phyloP scores from a whole-genome alignment of 106 monocot species.

The Allium sativum region DNA sequence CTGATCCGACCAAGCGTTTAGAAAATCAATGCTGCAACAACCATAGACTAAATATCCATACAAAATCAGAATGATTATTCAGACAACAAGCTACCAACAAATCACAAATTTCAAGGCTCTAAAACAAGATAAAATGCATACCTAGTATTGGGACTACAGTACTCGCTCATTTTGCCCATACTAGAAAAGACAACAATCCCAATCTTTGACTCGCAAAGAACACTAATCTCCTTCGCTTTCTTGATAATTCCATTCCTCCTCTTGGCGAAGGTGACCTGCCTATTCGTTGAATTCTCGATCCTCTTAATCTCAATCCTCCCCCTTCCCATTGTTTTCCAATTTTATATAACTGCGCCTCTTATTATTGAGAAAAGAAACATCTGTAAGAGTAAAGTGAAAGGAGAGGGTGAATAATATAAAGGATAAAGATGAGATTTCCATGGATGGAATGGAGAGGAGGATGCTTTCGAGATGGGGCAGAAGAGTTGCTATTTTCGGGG shows the following conservation, averaged over 20 bases:
- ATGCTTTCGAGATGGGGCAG: not conserved
- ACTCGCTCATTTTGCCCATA: slow-evolving; percentile 82
- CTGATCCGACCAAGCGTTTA: no score
- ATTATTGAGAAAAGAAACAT: not conserved
- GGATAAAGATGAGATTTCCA: not conserved
- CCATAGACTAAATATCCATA: no score
- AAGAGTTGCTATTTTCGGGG: slow-evolving; percentile 1
- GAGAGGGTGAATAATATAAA: not conserved
- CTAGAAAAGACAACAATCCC: slow-evolving; percentile 84
- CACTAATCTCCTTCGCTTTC: slow-evolving; percentile 93
- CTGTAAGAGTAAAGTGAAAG: no score
- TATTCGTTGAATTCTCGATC: slow-evolving; percentile 90
- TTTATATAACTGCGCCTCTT: no score
- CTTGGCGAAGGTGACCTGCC: slow-evolving; percentile 94
- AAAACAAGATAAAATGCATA: not conserved
- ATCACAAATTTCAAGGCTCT: not conserved
- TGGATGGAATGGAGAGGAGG: not conserved
- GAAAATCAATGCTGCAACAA: no score
- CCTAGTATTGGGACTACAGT: slow-evolving; percentile 61
- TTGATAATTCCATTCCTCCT: slow-evolving; percentile 87
- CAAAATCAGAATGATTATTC: no score
- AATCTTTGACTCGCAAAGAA: slow-evolving; percentile 74
- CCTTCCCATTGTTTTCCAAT: slow-evolving; percentile 33
- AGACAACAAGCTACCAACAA: not conserved
- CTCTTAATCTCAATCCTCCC: slow-evolving; percentile 98